These are phyloP conservation scores for Epichloe gansuensis DNA, from an alignment of 2,329 filamentous ascomycete genomes.

Conservation along the genomic window DNA sequence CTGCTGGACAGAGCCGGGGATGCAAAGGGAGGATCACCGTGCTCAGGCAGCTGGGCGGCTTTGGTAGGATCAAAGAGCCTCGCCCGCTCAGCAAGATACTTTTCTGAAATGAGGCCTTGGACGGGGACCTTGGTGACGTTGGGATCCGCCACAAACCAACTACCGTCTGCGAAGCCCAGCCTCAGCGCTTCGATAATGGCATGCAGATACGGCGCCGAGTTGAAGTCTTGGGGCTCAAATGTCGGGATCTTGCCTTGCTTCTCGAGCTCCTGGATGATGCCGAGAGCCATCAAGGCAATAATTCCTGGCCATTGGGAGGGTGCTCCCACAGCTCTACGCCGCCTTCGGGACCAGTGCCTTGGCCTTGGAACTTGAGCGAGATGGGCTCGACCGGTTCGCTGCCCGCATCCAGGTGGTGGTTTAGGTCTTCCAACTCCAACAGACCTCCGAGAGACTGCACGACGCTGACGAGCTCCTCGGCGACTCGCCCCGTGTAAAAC, in stretches of 20 bases:
- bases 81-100: slow-evolving; percentile 63
- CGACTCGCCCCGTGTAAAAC: slow-evolving; percentile 80
- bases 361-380: slow-evolving; percentile 64
- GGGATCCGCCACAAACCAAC: slow-evolving; percentile 85
- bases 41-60: slow-evolving; percentile 47
- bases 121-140: slow-evolving; percentile 57
- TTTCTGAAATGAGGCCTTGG: slow-evolving; percentile 53
- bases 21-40: slow-evolving; percentile 44
- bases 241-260: slow-evolving; percentile 59
- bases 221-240: slow-evolving; percentile 64
- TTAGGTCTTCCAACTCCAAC: slow-evolving; percentile 67
- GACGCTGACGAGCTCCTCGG: slow-evolving; percentile 68
- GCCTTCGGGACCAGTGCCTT: slow-evolving; percentile 30
- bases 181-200: slow-evolving; percentile 78
- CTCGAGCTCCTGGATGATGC: slow-evolving; percentile 81
- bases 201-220: slow-evolving; percentile 70
- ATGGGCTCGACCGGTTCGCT: slow-evolving; percentile 79
- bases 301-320: slow-evolving; percentile 91
- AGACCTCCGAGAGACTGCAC: slow-evolving; percentile 65
- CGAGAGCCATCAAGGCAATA: slow-evolving; percentile 85
- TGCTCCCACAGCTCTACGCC: slow-evolving; percentile 89
- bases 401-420: slow-evolving; percentile 54
- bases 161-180: slow-evolving; percentile 79
- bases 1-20: slow-evolving; percentile 71
- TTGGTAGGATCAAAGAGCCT: slow-evolving; percentile 44